phyloP scores from a whole-genome alignment of 345 rosid genomes.

The Lepidium aucheri region DNA sequence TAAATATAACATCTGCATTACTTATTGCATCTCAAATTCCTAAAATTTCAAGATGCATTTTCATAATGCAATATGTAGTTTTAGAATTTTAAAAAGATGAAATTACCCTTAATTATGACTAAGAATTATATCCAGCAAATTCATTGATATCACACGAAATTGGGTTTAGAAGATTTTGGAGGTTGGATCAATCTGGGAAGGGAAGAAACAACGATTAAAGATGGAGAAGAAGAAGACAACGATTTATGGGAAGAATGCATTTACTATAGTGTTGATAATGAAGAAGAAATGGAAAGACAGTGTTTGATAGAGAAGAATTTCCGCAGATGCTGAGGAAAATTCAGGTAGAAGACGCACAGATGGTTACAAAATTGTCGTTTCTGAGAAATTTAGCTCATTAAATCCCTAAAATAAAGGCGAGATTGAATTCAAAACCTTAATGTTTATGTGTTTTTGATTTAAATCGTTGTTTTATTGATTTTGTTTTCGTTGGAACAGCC shows the following conservation, averaged over 20 bases:
- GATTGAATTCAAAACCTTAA: not conserved
- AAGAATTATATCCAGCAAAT: too few relatives aligned
- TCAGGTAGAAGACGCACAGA: slow-evolving; percentile 56
- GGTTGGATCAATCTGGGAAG: slow-evolving; percentile 55
- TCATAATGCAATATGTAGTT: too few relatives aligned
- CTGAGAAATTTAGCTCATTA: slow-evolving; percentile 72
- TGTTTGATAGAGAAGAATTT: slow-evolving; percentile 63
- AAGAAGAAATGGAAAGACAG: slow-evolving; percentile 27
- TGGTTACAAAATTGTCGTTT: slow-evolving; percentile 73
- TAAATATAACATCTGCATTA: too few relatives aligned
- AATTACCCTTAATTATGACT: too few relatives aligned
- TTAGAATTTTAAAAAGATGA: too few relatives aligned
- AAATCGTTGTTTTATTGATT: not conserved
- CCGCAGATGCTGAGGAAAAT: slow-evolving; percentile 59
- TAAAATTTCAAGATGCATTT: too few relatives aligned
- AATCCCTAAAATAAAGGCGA: slow-evolving; percentile 67
- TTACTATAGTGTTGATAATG: slow-evolving; percentile 39
- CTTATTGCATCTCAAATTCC: too few relatives aligned
- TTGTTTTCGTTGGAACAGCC: slow-evolving; percentile 36
- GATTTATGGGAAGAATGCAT: slow-evolving; percentile 33
- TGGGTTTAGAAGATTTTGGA: slow-evolving; percentile 93
- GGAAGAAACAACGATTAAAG: slow-evolving; percentile 26
- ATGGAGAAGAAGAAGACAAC: not conserved
- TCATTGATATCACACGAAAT: too few relatives aligned
- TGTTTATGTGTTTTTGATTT: not conserved